Evolutionary conservation across 495 filamentous ascomycete genomes (phyloP).

Genomic region (Podospora didyma): DNA sequence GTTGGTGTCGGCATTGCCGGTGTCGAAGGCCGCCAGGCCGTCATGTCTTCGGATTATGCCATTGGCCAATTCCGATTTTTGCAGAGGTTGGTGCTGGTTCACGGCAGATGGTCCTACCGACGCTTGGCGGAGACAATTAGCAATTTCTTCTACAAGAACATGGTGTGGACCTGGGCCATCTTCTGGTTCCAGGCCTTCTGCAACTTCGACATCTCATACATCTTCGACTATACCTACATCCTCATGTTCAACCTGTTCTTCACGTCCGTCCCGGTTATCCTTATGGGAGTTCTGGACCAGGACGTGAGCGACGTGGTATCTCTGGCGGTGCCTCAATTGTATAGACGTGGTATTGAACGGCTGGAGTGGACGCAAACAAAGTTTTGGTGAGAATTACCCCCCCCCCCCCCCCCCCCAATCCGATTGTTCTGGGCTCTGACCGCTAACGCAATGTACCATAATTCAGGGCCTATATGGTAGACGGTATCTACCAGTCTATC

Average conservation of each 20-base stretch:
- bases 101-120: conserved; percentile 95
- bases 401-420: not conserved
- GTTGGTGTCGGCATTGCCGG: conserved; percentile 98
- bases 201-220: conserved; percentile 92
- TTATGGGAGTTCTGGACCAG: conserved; percentile 97
- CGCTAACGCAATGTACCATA: conserved; percentile 29
- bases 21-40: conserved; percentile 93
- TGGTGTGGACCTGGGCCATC: conserved; percentile 95
- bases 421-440: not conserved
- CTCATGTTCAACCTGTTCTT: conserved; percentile 95
- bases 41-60: conserved; percentile 98
- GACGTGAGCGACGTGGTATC: conserved; percentile 94
- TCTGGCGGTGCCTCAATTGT: conserved; percentile 89
- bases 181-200: conserved; percentile 98
- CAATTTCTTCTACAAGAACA: conserved; percentile 99
- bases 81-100: conserved; percentile 85
- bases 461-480: conserved; percentile 86
- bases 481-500: conserved; percentile 91
- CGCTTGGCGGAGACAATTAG: conserved; percentile 89
- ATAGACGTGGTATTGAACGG: conserved; percentile 92
- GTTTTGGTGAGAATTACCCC: conserved; percentile 72
- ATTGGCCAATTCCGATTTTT: conserved; percentile 98
- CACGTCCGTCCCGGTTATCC: conserved; percentile 89
- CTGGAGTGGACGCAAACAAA: conserved; percentile 96
- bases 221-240: conserved; percentile 97